Conservation (phyloP, 2,329 filamentous ascomycete species). For the Cladosporium sphaerospermum region DNA sequence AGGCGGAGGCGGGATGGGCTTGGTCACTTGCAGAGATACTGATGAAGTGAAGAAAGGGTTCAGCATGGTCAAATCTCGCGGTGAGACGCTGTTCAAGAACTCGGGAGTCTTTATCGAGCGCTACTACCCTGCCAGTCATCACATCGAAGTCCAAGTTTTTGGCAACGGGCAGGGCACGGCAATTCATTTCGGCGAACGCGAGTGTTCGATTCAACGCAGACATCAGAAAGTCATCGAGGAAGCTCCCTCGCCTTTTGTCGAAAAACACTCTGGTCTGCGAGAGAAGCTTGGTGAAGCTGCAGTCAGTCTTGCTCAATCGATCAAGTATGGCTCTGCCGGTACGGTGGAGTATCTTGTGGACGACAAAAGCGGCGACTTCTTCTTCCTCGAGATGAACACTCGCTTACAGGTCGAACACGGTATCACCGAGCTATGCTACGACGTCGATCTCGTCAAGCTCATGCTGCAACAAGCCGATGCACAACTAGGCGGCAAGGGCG, state of each 20-base stretch:
- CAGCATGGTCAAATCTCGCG: constrained; percentile 60
- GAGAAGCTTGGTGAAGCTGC: constrained; percentile 61
- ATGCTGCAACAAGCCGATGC: constrained; percentile 53
- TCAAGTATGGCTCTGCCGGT: constrained; percentile 73
- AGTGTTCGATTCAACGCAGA: constrained; percentile 79
- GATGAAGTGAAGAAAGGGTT: constrained; percentile 62
- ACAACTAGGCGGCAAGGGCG: constrained; percentile 40
- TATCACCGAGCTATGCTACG: constrained; percentile 52
- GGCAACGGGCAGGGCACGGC: constrained; percentile 74
- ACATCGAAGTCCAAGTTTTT: constrained; percentile 88
- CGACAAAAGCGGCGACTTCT: constrained; percentile 73
- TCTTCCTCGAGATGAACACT: constrained; percentile 56
- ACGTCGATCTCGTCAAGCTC: constrained; percentile 48
- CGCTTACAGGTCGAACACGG: constrained; percentile 54
- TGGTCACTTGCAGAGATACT: constrained; percentile 65
- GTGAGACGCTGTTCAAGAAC: constrained; percentile 73
- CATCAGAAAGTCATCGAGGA: constrained; percentile 93
- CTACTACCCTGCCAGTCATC: constrained; percentile 71
- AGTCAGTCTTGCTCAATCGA: constrained; percentile 55
- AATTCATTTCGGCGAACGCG: constrained; percentile 78
- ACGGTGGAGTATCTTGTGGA: constrained; percentile 90
- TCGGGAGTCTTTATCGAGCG: constrained; percentile 79
- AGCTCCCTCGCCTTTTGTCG: constrained; percentile 67
- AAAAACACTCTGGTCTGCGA: constrained; percentile 47
- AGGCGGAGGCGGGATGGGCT: constrained; percentile 72